Evolutionary conservation across 2,329 filamentous ascomycete genomes (phyloP).

Genomic region (Colletotrichum higginsianum): DNA sequence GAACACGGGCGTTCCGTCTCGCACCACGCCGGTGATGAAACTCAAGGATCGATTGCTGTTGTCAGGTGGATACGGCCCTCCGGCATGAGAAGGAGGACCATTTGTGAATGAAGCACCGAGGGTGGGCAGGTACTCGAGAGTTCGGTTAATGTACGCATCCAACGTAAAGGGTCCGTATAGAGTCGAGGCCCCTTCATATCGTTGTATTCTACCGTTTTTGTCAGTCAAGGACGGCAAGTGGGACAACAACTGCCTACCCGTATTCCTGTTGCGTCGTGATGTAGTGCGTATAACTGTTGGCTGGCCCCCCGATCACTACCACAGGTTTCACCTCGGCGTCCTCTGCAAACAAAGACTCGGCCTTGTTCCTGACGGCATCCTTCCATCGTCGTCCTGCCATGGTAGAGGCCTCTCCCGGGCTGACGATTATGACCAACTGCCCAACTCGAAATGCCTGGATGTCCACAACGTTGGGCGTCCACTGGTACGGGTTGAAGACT

Average conservation of each 20-base stretch:
- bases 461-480: conserved; percentile 92
- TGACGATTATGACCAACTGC: conserved; percentile 87
- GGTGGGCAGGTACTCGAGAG: conserved; percentile 50
- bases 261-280: conserved; percentile 80
- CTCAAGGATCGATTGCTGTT: conserved; percentile 81
- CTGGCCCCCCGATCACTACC: conserved; percentile 87
- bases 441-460: conserved; percentile 87
- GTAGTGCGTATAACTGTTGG: conserved; percentile 90
- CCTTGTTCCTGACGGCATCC: conserved; percentile 72
- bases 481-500: conserved; percentile 81
- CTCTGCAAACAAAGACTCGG: conserved; percentile 58
- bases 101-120: conserved; percentile 23
- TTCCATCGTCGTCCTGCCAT: conserved; percentile 94
- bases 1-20: conserved; percentile 76
- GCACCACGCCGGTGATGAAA: conserved; percentile 85
- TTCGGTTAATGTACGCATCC: conserved; percentile 89
- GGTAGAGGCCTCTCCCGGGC: conserved; percentile 88
- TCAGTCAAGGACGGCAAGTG: conserved; percentile 48
- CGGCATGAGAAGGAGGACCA: conserved; percentile 46
- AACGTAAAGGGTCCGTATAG: conserved; percentile 88
- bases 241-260: conserved; percentile 46
- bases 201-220: conserved; percentile 69
- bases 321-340: conserved; percentile 66
- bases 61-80: conserved; percentile 78
- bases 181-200: conserved; percentile 92